A percentile compares a stretch with the other conserved stretches of the same genome.
Evolutionary conservation across 164 flowering plant species (phyloP).

Genomic region (Aristolochia contorta): DNA sequence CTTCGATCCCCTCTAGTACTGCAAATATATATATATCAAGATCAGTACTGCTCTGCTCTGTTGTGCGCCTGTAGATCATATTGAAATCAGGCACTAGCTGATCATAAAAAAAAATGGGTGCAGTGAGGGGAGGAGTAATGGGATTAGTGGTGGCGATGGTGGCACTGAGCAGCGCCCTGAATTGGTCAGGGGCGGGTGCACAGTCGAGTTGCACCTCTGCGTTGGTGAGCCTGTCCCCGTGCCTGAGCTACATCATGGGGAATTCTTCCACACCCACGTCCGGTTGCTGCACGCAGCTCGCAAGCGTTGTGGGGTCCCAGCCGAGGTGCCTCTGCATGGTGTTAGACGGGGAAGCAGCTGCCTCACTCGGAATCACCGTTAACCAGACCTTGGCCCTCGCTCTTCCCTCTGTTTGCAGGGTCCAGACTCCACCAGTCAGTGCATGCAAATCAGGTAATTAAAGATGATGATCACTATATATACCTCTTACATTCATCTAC

Average conservation of each 20-base stretch:
- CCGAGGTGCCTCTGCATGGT: slow-evolving; percentile 62
- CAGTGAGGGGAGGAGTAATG: background rate
- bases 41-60: too few species aligned
- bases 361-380: slow-evolving; percentile 41
- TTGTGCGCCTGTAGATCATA: too few species aligned
- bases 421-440: slow-evolving; percentile 62
- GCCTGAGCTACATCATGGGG: slow-evolving; percentile 60
- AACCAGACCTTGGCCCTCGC: slow-evolving; percentile 64
- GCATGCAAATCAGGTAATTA: too few species aligned
- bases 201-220: slow-evolving; percentile 51
- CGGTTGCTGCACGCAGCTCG: slow-evolving; percentile 63
- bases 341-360: slow-evolving; percentile 38
- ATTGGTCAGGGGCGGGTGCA: slow-evolving; percentile 35
- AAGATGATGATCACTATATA: too few species aligned
- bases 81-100: too few species aligned
- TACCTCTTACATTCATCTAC: too few species aligned
- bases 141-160: slow-evolving; percentile 18
- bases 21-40: too few species aligned
- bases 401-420: slow-evolving; percentile 69
- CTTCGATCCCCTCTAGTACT: too few species aligned
- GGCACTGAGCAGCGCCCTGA: slow-evolving; percentile 21
- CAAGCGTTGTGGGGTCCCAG: slow-evolving; percentile 42
- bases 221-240: slow-evolving; percentile 55
- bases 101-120: too few species aligned
- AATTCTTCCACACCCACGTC: slow-evolving; percentile 59